A percentile compares a stretch with the other conserved stretches of the same genome.
Evolutionary conservation across 2,329 filamentous ascomycete genomes (phyloP).

Genomic region (Apiospora saccharicola): DNA sequence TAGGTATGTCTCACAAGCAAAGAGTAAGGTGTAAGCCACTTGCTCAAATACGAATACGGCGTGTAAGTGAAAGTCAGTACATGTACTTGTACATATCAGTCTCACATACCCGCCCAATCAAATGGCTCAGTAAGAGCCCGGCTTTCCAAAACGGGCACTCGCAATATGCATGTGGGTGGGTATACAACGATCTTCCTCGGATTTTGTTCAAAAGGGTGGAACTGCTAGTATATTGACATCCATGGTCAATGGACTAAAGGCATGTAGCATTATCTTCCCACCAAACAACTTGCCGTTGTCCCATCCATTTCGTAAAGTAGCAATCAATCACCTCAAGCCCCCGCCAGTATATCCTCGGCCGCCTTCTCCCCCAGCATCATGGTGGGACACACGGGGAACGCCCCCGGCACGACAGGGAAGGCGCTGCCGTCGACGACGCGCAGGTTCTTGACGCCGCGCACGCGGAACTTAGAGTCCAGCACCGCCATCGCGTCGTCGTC

Average conservation of each 20-base stretch:
- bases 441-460: constrained; percentile 56
- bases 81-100: neutral
- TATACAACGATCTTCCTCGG: neutral
- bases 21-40: neutral
- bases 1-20: neutral
- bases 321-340: neutral
- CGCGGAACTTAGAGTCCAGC: constrained; percentile 58
- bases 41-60: neutral
- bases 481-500: constrained; percentile 60
- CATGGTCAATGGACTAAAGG: too few relatives aligned
- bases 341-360: constrained; percentile 30
- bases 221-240: neutral
- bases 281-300: neutral
- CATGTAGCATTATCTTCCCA: neutral
- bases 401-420: constrained; percentile 55
- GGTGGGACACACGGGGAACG: constrained; percentile 32
- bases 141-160: constrained; percentile 2
- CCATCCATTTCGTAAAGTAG: neutral
- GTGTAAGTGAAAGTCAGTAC: neutral
- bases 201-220: neutral
- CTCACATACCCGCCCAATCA: neutral
- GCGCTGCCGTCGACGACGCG: constrained; percentile 63
- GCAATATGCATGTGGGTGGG: neutral
- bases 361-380: constrained; percentile 33
- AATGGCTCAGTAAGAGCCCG: neutral